Evolutionary conservation across 495 filamentous ascomycete genomes (phyloP), one percentile per base, ranked within the genome.

Genomic region (Neurospora tetrasperma): DNA sequence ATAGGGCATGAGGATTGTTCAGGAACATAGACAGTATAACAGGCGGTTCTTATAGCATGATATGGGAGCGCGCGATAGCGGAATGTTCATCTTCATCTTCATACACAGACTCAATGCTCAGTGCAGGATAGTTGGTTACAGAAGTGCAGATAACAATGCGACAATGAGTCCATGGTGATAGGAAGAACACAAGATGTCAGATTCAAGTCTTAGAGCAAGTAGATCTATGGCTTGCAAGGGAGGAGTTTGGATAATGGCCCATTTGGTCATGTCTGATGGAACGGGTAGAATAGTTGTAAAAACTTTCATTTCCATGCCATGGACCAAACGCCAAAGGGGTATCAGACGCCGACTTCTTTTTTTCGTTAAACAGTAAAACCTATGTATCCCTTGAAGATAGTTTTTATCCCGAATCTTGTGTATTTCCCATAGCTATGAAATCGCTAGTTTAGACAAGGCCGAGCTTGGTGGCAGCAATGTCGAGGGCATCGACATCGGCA

Each of bases 391-490:
- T 66, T 66, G 54, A 66, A 66, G 54, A 66, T 66, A 62, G 16
- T 14, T 66, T 66, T 35, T 18, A 66, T 35, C 54, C 54, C 54
- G 54, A 66, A 66, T 66, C 54, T 66, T 66, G 54, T 66, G 54
- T 66, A 66, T 66, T 66, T 66, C 54, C 54, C 54, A 66, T 66
- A 66, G 54, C 54, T 66, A 66, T 66, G 54, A 66, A 66, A 66
- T 66, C 11, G 69, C 59, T 18, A 44, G 73, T 81, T 89, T 96
- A 98, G 79, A 99, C 96, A 83, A 99, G 97, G 73, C 92, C 90
- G 73, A 99, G 89, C 90, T 98, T 99, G 81, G 96, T 98, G 76
- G 96, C 96, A 77, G 96, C 96, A 87, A 99, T 97, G 86, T 99
- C 96, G 73, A 99, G 91, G 82, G 96, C 96, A 85, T 99, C 96